Base-by-base conservation (phyloP, 108 stramenopile species). In the Mediolabrus comicus region DNA sequence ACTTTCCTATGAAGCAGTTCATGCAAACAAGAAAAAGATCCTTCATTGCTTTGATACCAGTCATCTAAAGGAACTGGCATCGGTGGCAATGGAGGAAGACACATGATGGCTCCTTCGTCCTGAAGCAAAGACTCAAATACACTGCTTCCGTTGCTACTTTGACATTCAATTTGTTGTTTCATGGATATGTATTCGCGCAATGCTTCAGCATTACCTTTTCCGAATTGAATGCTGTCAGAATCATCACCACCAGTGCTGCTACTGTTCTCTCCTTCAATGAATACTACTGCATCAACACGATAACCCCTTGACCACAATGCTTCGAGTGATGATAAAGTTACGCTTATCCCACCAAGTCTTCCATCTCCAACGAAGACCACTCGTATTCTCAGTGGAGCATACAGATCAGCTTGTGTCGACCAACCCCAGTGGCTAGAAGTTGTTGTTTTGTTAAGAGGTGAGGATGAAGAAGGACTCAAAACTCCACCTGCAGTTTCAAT, bases 321-420 rank as follows among this genome's bases (percentile, higher is more conserved):
- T 75, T 98, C 98, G 27, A 97, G 65, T 12, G 95, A 74, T 1
- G 92, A 77, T 38, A 98, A 66, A 19, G 96, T 98, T n/a, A 83
- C 86, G 60, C 94, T 86, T 61, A 96, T 96, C 17, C 98, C 98
- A 57, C 98, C 98, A 56, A 98, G 72, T 53, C 87, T 77, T 16
- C 92, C 96, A 79, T 98, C 98, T 7, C 96, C 98, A 38, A 97
- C 88, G 26, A 98, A 80, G 35, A 98, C 81, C 14, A 92, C 94
- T 25, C 91, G 87, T 26, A 91, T 52, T 34, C 74, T 36, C 32
- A 94, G 71, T 27, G 84, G 69, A 14, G 80, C 77, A 56, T 96
- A 98, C 61, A 97, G 54, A 75, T 97, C 97, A 24, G 92, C 97
- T 64, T 98, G 98, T 28, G 95, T 87, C 17, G 93, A 79, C 89